A percentile compares a stretch with the other conserved stretches of the same genome.
These are phyloP conservation scores for Xerophyta viscosa DNA, from an alignment of 106 monocot species.

Conservation along the genomic window DNA sequence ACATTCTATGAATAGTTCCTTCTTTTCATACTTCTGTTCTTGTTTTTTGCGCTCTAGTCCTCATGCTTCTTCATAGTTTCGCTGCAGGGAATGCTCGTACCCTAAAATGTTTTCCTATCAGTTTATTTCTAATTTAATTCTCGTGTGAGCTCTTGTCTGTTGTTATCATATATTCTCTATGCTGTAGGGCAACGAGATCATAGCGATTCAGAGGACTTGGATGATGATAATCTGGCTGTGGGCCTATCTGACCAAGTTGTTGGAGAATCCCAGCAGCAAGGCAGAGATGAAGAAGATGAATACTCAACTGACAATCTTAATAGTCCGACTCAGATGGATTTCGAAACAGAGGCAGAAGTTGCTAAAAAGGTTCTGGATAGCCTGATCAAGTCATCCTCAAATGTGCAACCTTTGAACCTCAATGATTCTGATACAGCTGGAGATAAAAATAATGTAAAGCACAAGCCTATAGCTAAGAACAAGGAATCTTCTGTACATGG, in stretches of 20 bases:
- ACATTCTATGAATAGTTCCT: too few relatives aligned
- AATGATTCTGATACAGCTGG: slow-evolving; percentile 20
- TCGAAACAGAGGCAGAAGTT: slow-evolving; percentile 55
- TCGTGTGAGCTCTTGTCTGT: too few relatives aligned
- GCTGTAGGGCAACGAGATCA: slow-evolving; percentile 6
- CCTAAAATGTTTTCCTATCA: too few relatives aligned
- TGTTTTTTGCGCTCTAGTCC: too few relatives aligned
- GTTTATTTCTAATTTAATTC: too few relatives aligned
- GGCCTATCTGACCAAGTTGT: slow-evolving; percentile 4
- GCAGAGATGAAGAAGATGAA: slow-evolving; percentile 7
- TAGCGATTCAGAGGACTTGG: slow-evolving; percentile 12
- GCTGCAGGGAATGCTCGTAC: too few relatives aligned
- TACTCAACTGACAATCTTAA: slow-evolving; percentile 9
- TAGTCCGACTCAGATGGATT: slow-evolving; percentile 31
- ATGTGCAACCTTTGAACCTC: slow-evolving; percentile 9
- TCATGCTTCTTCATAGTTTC: too few relatives aligned
- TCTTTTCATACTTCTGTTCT: too few relatives aligned
- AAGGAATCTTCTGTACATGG: slow-evolving; percentile 16
- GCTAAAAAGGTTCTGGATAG: slow-evolving; percentile 65
- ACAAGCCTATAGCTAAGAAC: slow-evolving; percentile 1
- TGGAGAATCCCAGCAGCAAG: slow-evolving; percentile 8
- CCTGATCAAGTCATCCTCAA: slow-evolving; percentile 43
- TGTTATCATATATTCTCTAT: too few relatives aligned
- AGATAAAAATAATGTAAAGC: slow-evolving; percentile 3
- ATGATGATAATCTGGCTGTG: slow-evolving; percentile 10